Base-by-base conservation (phyloP, 495 filamentous ascomycete species). In the Neurospora cerealis region DNA sequence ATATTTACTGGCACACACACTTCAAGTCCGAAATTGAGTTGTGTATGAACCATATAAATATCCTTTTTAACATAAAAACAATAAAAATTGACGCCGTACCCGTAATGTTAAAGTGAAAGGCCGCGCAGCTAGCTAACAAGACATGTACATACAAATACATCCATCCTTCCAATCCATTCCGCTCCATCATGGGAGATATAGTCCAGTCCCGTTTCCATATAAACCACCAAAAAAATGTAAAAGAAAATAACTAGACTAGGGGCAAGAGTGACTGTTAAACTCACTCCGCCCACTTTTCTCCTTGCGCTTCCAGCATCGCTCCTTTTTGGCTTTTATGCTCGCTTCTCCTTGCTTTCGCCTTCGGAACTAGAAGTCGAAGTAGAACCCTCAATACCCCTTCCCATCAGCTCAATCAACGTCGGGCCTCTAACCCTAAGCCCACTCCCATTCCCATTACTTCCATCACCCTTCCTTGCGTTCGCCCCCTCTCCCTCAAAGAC, bases 231-330 rank as follows among this genome's bases (percentile, higher is more conserved):
- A 7, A 17, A 4, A 24, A n/a, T n/a, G n/a, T n/a, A n/a, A n/a
- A n/a, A n/a, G n/a, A n/a, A n/a, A n/a, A n/a, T n/a, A n/a, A n/a
- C n/a, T n/a, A n/a, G n/a, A n/a, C n/a, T n/a, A n/a, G n/a, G n/a
- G n/a, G n/a, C n/a, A n/a, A n/a, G n/a, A 48, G 44, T 71, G 70
- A 74, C 75, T 79, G 78, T 79, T 77, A 74, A 79, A 78, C 74
- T 79, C 74, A 76, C 79, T 77, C 74, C 21, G 39, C 38, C 74
- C 75, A 73, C 75, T 39, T 73, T 54, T 11, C 36, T 8, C 36
- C 36, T 34, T 34, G 32, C 36, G 6, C 36, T 37, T 37, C 36
- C 38, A 3, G 32, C 32, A 34, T 34, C 41, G n/a, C 44, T 21
- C 48, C 39, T 34, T 34, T 34, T 34, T 34, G 32, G 32, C 32